Evolutionary conservation across 768 basidiomycete species (phyloP).

Genomic region (Mycena amicta): DNA sequence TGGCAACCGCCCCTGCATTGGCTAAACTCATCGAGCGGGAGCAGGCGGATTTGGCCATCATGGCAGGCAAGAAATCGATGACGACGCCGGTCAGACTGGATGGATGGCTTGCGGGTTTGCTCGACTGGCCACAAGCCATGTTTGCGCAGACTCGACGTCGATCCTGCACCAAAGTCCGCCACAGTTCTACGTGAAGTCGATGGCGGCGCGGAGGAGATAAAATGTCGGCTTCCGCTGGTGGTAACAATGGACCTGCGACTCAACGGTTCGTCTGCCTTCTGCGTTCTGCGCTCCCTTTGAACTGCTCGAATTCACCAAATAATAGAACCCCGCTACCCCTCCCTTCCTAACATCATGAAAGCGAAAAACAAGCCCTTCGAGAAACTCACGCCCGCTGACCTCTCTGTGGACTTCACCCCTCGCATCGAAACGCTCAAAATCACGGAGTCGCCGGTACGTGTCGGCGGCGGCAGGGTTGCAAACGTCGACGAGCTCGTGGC

Average conservation of each 20-base stretch:
- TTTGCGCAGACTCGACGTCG: slow-evolving; percentile 88
- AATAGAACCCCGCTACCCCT: slow-evolving; percentile 92
- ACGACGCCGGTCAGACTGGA: slow-evolving; percentile 92
- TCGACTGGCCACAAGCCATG: slow-evolving; percentile 93
- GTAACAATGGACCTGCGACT: slow-evolving; percentile 83
- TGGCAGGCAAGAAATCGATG: slow-evolving; percentile 99
- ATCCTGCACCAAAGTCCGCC: slow-evolving; percentile 62
- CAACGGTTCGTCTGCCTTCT: slow-evolving; percentile 51
- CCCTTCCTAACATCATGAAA: slow-evolving; percentile 97
- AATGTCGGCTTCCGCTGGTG: slow-evolving; percentile 77
- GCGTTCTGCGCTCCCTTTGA: not conserved
- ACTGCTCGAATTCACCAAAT: not conserved
- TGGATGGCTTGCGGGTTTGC: slow-evolving; percentile 95
- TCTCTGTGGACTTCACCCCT: slow-evolving; percentile 83
- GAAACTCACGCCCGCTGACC: slow-evolving; percentile 76
- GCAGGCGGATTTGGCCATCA: slow-evolving; percentile 83
- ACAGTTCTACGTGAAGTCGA: slow-evolving; percentile 89
- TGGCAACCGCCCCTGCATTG: slow-evolving; percentile 70
- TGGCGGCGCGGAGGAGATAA: slow-evolving; percentile 86
- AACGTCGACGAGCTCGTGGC: slow-evolving; percentile 87
- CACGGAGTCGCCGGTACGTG: slow-evolving; percentile 84
- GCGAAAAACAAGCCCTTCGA: slow-evolving; percentile 99
- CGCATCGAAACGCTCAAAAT: slow-evolving; percentile 86
- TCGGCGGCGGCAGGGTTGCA: slow-evolving; percentile 90
- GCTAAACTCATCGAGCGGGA: slow-evolving; percentile 71